These are phyloP conservation scores for Bruguiera gymnorhiza DNA, from an alignment of 345 rosid species.

Conservation along the genomic window DNA sequence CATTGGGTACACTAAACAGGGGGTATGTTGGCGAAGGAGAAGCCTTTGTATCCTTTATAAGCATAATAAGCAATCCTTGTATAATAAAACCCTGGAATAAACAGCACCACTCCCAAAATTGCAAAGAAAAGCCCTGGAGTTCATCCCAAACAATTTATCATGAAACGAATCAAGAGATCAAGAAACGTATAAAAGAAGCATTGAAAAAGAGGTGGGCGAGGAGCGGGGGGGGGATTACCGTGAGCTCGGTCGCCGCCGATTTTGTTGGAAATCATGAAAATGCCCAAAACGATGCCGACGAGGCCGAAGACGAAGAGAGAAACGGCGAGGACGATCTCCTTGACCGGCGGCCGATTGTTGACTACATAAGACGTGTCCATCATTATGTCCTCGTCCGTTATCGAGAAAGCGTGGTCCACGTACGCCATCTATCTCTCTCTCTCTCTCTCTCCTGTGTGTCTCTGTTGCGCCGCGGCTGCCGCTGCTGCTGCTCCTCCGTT, in stretches of 20 bases:
- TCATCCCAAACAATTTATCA: conserved; percentile 1
- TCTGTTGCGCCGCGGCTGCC: too few species aligned
- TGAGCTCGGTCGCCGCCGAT: conserved; percentile 91
- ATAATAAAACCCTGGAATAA: conserved; percentile 90
- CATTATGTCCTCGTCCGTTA: conserved; percentile 90
- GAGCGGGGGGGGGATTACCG: conserved; percentile 32
- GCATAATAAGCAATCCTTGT: conserved; percentile 94
- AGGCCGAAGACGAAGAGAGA: conserved; percentile 86
- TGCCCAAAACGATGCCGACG: conserved; percentile 63
- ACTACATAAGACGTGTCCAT: conserved; percentile 58
- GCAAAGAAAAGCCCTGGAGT: conserved; percentile 81
- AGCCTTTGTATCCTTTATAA: conserved; percentile 92
- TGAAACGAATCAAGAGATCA: background rate
- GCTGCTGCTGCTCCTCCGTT: too few species aligned
- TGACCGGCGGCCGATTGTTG: conserved; percentile 78
- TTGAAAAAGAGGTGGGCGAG: too few species aligned
- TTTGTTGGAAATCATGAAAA: conserved; percentile 64
- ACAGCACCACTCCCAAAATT: conserved; percentile 71
- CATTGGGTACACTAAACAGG: conserved; percentile 40
- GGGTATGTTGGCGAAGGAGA: conserved; percentile 91
- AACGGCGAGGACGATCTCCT: conserved; percentile 90
- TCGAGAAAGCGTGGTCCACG: conserved; percentile 95
- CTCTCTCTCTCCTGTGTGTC: too few species aligned
- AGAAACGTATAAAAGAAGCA: background rate
- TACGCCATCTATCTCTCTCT: conserved; percentile 67